These are phyloP conservation scores for Claviceps capensis DNA, from an alignment of 2,329 filamentous ascomycete species.

Conservation along the genomic window DNA sequence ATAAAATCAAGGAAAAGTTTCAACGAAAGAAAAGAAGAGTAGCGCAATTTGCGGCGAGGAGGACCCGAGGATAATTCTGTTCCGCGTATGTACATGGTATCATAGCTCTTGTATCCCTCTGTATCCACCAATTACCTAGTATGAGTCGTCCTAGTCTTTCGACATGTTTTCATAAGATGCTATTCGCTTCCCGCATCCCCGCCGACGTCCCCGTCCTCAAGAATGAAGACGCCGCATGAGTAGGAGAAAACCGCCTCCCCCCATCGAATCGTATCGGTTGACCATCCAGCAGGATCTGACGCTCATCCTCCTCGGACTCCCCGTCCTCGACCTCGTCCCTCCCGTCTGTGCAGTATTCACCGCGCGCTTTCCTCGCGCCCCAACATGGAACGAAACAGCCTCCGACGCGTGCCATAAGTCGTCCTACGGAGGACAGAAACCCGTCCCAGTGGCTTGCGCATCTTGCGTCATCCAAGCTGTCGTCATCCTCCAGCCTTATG, in stretches of 20 bases:
- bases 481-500: constrained; percentile 19
- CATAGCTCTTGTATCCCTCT: no score
- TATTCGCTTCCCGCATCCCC: constrained; percentile 23
- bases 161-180: constrained; percentile 14
- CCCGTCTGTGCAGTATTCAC: constrained; percentile 13
- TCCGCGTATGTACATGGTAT: no score
- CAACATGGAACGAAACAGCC: constrained; percentile 6
- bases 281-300: constrained; percentile 4
- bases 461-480: constrained; percentile 17
- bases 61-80: no score
- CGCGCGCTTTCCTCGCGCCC: constrained; percentile 6
- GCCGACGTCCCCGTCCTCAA: constrained; percentile 27
- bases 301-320: constrained; percentile 12
- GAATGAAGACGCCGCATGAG: constrained; percentile 27
- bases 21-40: no score
- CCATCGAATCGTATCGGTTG: not conserved
- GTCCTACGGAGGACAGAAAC: not conserved
- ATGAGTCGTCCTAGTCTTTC: no score
- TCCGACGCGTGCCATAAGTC: not conserved
- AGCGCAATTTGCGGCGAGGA: no score
- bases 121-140: no score
- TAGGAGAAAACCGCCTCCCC: constrained; percentile 14
- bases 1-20: no score
- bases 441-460: not conserved
- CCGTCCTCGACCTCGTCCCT: constrained; percentile 13